phyloP scores from a whole-genome alignment of 106 monocot genomes.

The Apostasia shenzhenica region DNA sequence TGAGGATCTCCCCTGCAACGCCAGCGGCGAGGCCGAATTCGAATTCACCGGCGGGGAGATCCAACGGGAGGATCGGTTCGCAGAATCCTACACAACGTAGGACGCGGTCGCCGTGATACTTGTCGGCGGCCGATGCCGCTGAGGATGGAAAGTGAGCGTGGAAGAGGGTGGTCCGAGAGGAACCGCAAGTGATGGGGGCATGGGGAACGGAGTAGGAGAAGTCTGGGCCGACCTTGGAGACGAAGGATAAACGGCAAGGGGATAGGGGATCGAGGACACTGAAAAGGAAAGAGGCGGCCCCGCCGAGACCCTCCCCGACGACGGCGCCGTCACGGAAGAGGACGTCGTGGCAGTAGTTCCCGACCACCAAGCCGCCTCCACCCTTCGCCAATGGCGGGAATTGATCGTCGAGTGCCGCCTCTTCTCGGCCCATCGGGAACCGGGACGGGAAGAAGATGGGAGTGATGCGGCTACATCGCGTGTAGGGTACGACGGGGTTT shows the following conservation, averaged over 20 bases:
- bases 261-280: constrained; percentile 66
- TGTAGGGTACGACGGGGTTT: background rate
- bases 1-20: constrained; percentile 80
- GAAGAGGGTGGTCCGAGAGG: constrained; percentile 67
- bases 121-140: background rate
- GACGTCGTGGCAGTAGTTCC: constrained; percentile 94
- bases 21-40: constrained; percentile 77
- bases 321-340: constrained; percentile 47
- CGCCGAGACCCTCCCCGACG: constrained; percentile 62
- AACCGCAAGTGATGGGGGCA: constrained; percentile 19
- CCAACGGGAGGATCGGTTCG: constrained; percentile 66
- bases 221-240: constrained; percentile 69
- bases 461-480: background rate
- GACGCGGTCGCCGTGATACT: constrained; percentile 38
- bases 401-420: background rate
- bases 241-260: constrained; percentile 21
- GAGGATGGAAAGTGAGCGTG: constrained; percentile 60
- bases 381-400: background rate
- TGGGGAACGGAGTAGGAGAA: constrained; percentile 41
- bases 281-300: constrained; percentile 77
- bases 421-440: background rate
- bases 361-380: constrained; percentile 44
- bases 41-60: constrained; percentile 42
- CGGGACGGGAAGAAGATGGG: background rate
- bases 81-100: constrained; percentile 59